phyloP scores from a whole-genome alignment of 805 yeast genomes.

The Candida mattraensis region DNA sequence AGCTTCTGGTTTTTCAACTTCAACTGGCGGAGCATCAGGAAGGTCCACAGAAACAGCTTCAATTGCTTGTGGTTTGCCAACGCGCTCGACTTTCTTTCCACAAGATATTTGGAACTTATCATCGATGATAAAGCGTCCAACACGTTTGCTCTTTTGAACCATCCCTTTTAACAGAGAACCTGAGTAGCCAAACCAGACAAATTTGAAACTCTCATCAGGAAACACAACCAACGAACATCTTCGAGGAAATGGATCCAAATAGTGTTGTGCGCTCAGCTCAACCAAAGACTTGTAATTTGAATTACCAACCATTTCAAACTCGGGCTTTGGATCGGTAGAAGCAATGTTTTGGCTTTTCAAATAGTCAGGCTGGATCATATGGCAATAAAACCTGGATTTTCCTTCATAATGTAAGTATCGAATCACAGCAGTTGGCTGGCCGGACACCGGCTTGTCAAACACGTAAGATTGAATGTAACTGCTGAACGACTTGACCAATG shows the following conservation, averaged over 20 bases:
- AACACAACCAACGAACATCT: slow-evolving; percentile 12
- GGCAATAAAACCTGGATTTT: slow-evolving; percentile 68
- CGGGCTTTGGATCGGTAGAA: slow-evolving; percentile 1
- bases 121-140: slow-evolving; percentile 9
- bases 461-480: slow-evolving; percentile 14
- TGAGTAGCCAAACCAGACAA: slow-evolving; percentile 20
- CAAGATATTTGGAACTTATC: slow-evolving; percentile 7
- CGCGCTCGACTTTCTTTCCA: slow-evolving; percentile 6
- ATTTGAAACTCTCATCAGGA: slow-evolving; percentile 7
- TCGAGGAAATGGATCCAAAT: slow-evolving; percentile 9
- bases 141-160: slow-evolving; percentile 7
- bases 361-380: slow-evolving; percentile 48
- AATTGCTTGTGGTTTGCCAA: slow-evolving; percentile 5
- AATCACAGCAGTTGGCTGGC: slow-evolving; percentile 37
- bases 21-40: too few species aligned
- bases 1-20: not conserved
- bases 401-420: slow-evolving; percentile 74
- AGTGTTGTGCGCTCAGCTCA: slow-evolving; percentile 16
- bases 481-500: slow-evolving; percentile 39
- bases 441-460: slow-evolving; percentile 21
- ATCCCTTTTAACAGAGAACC: slow-evolving; percentile 11
- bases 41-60: slow-evolving; percentile 5
- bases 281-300: slow-evolving; percentile 12
- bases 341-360: slow-evolving; percentile 31
- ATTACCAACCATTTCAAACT: slow-evolving; percentile 1